Conservation (phyloP, 2,329 filamentous ascomycete species). For the Paramyrothecium roridum region DNA sequence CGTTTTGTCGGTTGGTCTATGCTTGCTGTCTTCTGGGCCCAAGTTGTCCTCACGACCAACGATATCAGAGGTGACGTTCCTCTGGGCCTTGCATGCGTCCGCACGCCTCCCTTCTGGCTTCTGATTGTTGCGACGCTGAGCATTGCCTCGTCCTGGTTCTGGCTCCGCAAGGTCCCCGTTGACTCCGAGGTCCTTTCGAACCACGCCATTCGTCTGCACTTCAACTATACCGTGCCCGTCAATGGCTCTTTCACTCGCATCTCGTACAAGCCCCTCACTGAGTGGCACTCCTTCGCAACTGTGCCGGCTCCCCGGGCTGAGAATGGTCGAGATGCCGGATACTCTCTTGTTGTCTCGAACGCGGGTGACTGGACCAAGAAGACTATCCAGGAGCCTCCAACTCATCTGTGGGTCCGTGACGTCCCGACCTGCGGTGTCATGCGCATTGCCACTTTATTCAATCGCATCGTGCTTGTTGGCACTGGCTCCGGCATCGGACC, state of each 20-base stretch:
- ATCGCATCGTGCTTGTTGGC: conserved; percentile 63
- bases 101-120: conserved; percentile 59
- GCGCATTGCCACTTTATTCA: conserved; percentile 64
- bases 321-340: conserved; percentile 37
- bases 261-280: conserved; percentile 58
- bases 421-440: conserved; percentile 65
- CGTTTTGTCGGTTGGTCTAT: conserved; percentile 69
- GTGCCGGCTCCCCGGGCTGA: conserved; percentile 54
- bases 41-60: conserved; percentile 52
- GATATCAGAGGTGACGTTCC: conserved; percentile 30
- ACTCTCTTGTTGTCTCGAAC: conserved; percentile 67
- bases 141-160: conserved; percentile 70
- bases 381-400: conserved; percentile 60
- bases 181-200: conserved; percentile 65
- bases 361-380: conserved; percentile 72
- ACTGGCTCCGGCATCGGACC: conserved; percentile 74
- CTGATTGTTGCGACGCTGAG: conserved; percentile 60
- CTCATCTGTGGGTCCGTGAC: conserved; percentile 64
- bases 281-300: conserved; percentile 75
- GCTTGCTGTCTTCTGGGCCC: conserved; percentile 63
- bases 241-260: conserved; percentile 49
- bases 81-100: conserved; percentile 33
- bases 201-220: conserved; percentile 72
- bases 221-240: conserved; percentile 59
- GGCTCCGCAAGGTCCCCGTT: conserved; percentile 65